A percentile compares a stretch with the other conserved stretches of the same genome.
These are phyloP conservation scores for Gentiana macrophylla DNA, from an alignment of 257 asterid species.

Conservation along the genomic window DNA sequence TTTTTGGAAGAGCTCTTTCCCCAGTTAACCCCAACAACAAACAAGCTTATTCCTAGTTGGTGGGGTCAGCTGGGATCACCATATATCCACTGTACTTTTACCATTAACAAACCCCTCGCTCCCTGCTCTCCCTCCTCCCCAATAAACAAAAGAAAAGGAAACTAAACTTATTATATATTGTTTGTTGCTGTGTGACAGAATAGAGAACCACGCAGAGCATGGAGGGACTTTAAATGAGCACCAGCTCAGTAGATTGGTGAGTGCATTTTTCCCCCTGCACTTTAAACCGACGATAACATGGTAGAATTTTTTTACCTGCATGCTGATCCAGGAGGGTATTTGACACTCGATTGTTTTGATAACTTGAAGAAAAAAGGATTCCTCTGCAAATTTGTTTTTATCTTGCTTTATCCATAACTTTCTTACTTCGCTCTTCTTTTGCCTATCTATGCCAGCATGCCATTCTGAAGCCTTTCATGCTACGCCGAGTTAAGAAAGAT, in stretches of 20 bases:
- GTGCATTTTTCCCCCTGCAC: slow-evolving; percentile 12
- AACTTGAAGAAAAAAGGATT: not conserved
- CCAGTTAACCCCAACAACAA: too few relatives aligned
- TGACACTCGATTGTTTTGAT: not conserved
- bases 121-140: too few relatives aligned
- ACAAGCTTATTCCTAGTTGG: too few relatives aligned
- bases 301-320: too few relatives aligned
- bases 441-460: slow-evolving; percentile 59
- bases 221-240: slow-evolving; percentile 97
- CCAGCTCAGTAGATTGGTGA: slow-evolving; percentile 96
- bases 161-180: slow-evolving; percentile 20
- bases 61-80: too few relatives aligned
- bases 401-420: not conserved
- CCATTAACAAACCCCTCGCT: slow-evolving; percentile 1
- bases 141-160: not conserved
- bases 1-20: not conserved
- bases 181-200: slow-evolving; percentile 34
- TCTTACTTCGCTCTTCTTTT: slow-evolving; percentile 10
- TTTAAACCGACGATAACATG: not conserved
- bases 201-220: slow-evolving; percentile 99
- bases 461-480: slow-evolving; percentile 94
- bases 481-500: slow-evolving; percentile 94
- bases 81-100: too few relatives aligned
- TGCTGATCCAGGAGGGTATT: too few relatives aligned
- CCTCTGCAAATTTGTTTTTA: not conserved